Base-by-base conservation (phyloP, 176 grass and related monocot species). In the Avena eriantha region DNA sequence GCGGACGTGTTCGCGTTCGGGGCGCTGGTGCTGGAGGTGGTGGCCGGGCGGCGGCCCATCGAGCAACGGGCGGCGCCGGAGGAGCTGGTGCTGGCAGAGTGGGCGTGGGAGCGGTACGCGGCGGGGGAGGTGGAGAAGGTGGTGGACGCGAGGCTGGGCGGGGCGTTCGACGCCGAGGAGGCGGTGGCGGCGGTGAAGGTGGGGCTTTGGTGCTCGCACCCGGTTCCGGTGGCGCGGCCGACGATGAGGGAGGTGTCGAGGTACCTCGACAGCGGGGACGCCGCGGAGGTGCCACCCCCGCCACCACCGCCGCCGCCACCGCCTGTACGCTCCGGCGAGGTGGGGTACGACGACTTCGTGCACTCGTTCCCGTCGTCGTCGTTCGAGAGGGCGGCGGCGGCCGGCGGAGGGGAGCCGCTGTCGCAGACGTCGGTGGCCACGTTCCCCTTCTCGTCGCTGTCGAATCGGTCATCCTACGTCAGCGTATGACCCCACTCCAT, bases 1-100 rank as follows among this genome's bases (percentile, higher is more conserved):
- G 84, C 81, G 13, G 93, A 95, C 82, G 95, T 97, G 86, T 97
- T 95, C 67, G 93, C 95, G 57, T 95, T 97, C 80, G 95, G 95
- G 0, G 91, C 95, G 5, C 81, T 95, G 61, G 89, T 88, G 76
- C 87, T 97, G 46, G 95, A 97, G 91, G 82, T 89, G 76, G 91
- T 93, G 1, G 50, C 88, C 35, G 93, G 95, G 24, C 80, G 95
- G 70, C 91, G 91, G 3, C 95, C 95, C 14, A 87, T 97, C 82
- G 92, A 95, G 82, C 76, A 87, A 17, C 86, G 90, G 23, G 87
- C 90, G 61, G 1, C 53, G 78, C 76, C 90, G 5, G 95, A 95
- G 73, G 93, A 91, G 86, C 87, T 91, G 8, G 91, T 97, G 71
- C 87, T 97, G 1, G 69, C 76, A 11, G 95, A 97, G 57, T 91